A percentile compares a stretch with the other conserved stretches of the same genome.
Evolutionary conservation across 306 rosid genomes (phyloP).

Genomic region (Cyclanthera cordifolia): DNA sequence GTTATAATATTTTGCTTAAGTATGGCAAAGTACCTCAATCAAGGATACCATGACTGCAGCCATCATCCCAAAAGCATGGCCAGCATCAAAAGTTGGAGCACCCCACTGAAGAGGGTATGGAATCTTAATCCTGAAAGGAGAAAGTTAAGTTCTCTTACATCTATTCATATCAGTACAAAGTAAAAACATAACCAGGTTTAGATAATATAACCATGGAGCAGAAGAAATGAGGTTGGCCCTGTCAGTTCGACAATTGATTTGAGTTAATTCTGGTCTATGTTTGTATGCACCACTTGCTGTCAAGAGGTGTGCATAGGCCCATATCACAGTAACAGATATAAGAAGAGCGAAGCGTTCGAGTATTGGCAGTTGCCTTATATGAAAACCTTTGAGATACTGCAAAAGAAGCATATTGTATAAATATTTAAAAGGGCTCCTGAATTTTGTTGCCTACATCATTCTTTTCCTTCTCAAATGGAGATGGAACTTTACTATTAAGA

Average conservation of each 20-base stretch:
- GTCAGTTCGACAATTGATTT: conserved; percentile 77
- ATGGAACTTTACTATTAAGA: background rate
- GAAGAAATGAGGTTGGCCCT: conserved; percentile 78
- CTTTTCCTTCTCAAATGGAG: background rate
- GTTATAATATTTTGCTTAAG: background rate
- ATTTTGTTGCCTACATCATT: background rate
- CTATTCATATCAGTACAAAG: background rate
- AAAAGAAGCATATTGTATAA: background rate
- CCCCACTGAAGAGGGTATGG: conserved; percentile 99
- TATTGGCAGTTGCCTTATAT: conserved; percentile 53
- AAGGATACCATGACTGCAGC: conserved; percentile 93
- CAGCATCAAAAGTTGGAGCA: conserved; percentile 86
- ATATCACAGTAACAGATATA: conserved; percentile 72
- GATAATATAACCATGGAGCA: conserved; percentile 78
- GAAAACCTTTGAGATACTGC: conserved; percentile 83
- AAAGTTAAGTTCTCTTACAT: background rate
- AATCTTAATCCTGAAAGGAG: conserved; percentile 58
- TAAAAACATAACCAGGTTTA: background rate
- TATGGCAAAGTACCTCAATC: conserved; percentile 53
- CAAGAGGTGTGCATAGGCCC: conserved; percentile 99
- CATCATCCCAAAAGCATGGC: conserved; percentile 94
- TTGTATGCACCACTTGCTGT: conserved; percentile 92
- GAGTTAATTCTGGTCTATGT: conserved; percentile 67
- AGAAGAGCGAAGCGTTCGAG: conserved; percentile 84
- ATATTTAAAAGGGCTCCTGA: background rate